Percentiles rank a stretch among this genome's conserved stretches.
Conservation (phyloP, 1,284 basidiomycete genomes). For the Rhodotorula glutinis region DNA sequence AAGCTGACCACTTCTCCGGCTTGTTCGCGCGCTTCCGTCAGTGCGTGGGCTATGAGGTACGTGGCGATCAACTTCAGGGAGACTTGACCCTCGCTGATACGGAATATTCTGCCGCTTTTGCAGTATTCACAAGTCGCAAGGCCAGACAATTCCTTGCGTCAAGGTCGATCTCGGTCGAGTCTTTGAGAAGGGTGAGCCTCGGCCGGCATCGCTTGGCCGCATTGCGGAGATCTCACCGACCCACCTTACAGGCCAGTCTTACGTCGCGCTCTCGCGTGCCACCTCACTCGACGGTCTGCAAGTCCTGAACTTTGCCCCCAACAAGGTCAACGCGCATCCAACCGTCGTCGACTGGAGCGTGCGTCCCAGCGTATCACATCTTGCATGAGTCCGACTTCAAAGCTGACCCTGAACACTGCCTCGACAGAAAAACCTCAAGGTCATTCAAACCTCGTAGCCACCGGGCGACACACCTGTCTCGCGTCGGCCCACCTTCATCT, state of each 20-base stretch:
- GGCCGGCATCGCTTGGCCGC: background rate
- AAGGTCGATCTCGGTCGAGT: slow-evolving; percentile 58
- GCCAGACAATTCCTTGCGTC: slow-evolving; percentile 66
- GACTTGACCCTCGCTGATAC: too few species aligned
- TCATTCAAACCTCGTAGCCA: too few species aligned
- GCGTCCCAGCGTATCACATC: background rate
- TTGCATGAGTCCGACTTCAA: too few species aligned
- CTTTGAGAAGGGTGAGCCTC: slow-evolving; percentile 71
- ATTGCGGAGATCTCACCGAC: background rate
- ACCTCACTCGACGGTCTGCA: slow-evolving; percentile 87
- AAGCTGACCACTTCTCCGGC: background rate
- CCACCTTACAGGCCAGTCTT: slow-evolving; percentile 67
- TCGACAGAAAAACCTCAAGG: too few species aligned
- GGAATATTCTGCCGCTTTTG: slow-evolving; percentile 49
- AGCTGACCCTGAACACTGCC: too few species aligned
- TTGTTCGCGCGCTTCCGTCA: slow-evolving; percentile 8
- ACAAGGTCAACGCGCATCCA: slow-evolving; percentile 59
- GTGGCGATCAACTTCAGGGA: too few species aligned
- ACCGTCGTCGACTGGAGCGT: slow-evolving; percentile 44
- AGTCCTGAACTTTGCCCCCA: slow-evolving; percentile 76
- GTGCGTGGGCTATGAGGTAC: slow-evolving; percentile 40
- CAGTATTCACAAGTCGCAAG: slow-evolving; percentile 87
- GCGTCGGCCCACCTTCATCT: background rate
- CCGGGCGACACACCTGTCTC: too few species aligned
- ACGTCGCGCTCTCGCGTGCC: slow-evolving; percentile 85